Evolutionary conservation across 371 early-diverging fungal genomes (phyloP).

Genomic region (Mucor plumbeus): DNA sequence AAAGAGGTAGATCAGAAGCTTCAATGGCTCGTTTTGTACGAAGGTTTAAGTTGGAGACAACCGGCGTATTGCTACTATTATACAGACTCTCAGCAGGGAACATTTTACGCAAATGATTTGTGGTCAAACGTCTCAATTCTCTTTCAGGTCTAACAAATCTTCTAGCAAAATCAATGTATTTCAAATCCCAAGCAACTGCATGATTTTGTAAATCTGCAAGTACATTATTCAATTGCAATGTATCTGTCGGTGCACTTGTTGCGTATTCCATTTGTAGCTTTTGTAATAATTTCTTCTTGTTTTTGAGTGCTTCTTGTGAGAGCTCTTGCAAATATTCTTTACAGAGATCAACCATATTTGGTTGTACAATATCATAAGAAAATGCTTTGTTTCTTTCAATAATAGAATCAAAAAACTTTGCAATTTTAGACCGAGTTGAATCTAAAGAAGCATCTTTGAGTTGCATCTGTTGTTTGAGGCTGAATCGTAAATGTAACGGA

Average conservation of each 20-base stretch:
- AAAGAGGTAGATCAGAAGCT: conserved; percentile 46
- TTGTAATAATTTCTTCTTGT: conserved; percentile 80
- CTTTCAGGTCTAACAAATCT: conserved; percentile 79
- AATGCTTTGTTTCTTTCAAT: conserved; percentile 64
- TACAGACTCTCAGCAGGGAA: conserved; percentile 54
- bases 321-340: conserved; percentile 66
- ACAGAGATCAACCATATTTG: conserved; percentile 67
- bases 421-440: conserved; percentile 59
- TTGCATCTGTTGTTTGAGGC: conserved; percentile 54
- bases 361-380: conserved; percentile 67
- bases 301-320: conserved; percentile 68
- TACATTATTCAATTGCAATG: conserved; percentile 77
- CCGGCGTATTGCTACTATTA: conserved; percentile 14
- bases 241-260: conserved; percentile 78
- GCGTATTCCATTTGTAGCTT: conserved; percentile 79
- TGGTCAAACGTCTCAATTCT: conserved; percentile 64
- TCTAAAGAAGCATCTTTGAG: conserved; percentile 74
- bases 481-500: conserved; percentile 68
- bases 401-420: conserved; percentile 75
- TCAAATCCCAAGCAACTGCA: conserved; percentile 81
- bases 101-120: conserved; percentile 66
- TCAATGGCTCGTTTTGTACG: conserved; percentile 48
- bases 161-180: conserved; percentile 76
- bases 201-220: conserved; percentile 77
- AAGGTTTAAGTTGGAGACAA: conserved; percentile 37